Conservation (phyloP, 352 stramenopile species). For the Phytophthora pinifolia region DNA sequence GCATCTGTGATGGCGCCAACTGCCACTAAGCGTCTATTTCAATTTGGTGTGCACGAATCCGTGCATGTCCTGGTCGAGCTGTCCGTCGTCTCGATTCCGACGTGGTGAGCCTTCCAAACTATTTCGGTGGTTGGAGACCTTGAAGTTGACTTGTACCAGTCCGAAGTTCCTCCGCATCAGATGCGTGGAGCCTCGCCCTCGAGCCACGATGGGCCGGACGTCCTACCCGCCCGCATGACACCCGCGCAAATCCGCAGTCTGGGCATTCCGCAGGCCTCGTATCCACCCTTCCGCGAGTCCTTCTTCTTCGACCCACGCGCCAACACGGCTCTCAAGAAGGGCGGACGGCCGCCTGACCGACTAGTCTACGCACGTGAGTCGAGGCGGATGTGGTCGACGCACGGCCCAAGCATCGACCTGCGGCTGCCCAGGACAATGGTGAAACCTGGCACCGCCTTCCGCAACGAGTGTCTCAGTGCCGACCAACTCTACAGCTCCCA, state of each 20-base stretch:
- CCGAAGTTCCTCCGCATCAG: not conserved
- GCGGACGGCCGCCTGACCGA: slow-evolving; percentile 36
- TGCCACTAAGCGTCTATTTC: too few species aligned
- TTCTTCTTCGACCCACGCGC: slow-evolving; percentile 60
- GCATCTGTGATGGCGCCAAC: too few species aligned
- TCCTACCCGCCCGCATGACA: slow-evolving; percentile 17
- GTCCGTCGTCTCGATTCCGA: too few species aligned
- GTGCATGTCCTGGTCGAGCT: too few species aligned
- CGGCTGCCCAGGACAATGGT: slow-evolving; percentile 56
- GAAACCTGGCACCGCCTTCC: slow-evolving; percentile 61
- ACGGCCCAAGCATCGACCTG: slow-evolving; percentile 44
- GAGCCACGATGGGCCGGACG: slow-evolving; percentile 9
- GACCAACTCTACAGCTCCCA: slow-evolving; percentile 75
- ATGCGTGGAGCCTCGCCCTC: not conserved
- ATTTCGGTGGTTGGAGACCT: slow-evolving; percentile 31
- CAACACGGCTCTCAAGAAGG: slow-evolving; percentile 47
- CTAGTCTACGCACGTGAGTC: slow-evolving; percentile 43
- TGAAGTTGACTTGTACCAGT: slow-evolving; percentile 19
- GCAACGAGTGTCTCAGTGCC: slow-evolving; percentile 55
- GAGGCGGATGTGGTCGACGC: slow-evolving; percentile 49
- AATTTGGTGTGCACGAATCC: too few species aligned
- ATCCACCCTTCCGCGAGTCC: slow-evolving; percentile 60
- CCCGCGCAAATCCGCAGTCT: slow-evolving; percentile 18
- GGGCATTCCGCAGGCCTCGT: slow-evolving; percentile 21
- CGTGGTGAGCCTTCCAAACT: too few species aligned